A percentile compares a stretch with the other conserved stretches of the same genome.
Evolutionary conservation across 1,284 basidiomycete species (phyloP).

Genomic region (Polyporus tsugae): DNA sequence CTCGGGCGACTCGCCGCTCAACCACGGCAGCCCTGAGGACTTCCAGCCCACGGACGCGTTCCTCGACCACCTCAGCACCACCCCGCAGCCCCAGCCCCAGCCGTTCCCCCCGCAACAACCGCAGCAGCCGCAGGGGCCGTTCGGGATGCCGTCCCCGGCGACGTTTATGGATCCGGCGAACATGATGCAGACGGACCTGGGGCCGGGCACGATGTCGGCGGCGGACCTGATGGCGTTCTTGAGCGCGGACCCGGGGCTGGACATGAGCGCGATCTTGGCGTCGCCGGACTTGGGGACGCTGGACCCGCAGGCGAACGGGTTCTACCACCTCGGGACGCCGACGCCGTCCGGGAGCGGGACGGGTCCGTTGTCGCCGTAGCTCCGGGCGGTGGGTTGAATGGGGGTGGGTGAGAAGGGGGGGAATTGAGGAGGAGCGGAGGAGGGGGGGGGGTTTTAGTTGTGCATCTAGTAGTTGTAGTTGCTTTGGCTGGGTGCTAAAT

Average conservation of each 20-base stretch:
- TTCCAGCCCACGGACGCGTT: conserved; percentile 73
- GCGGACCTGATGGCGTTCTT: conserved; percentile 48
- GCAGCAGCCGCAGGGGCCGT: conserved; percentile 21
- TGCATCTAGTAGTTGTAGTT: neutral
- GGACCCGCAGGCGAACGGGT: conserved; percentile 25
- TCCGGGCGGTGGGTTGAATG: neutral
- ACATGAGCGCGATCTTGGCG: conserved; percentile 43
- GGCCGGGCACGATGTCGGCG: conserved; percentile 40
- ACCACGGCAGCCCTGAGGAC: conserved; percentile 69
- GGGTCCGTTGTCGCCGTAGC: conserved; percentile 24
- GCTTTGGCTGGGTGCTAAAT: neutral
- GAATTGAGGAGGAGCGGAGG: neutral
- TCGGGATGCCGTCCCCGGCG: conserved; percentile 30
- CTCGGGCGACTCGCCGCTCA: conserved; percentile 57
- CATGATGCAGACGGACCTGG: conserved; percentile 31
- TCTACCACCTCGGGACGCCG: conserved; percentile 28
- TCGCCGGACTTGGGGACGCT: conserved; percentile 34
- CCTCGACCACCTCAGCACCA: conserved; percentile 45
- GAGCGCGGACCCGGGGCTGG: conserved; percentile 42
- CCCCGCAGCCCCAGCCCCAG: conserved; percentile 32
- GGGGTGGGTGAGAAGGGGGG: neutral
- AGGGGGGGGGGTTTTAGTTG: neutral
- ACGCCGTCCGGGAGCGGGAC: conserved; percentile 22
- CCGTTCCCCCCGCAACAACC: conserved; percentile 18
- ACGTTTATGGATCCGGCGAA: conserved; percentile 42